Evolutionary conservation across 139 green algal genomes (phyloP).

Genomic region (Picochlorum sp.): DNA sequence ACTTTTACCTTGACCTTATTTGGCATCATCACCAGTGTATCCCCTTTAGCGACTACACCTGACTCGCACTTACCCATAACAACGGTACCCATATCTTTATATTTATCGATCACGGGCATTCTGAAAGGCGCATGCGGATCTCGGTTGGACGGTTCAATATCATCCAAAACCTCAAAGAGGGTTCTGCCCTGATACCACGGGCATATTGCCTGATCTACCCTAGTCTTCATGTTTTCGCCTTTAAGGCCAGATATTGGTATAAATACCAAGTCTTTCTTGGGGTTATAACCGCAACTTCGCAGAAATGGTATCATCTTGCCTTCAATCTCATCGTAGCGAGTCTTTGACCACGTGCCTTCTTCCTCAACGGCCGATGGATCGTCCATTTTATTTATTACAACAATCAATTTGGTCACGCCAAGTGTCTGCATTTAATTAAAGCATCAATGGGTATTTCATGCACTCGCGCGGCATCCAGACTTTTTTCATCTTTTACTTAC

Average conservation of each 20-base stretch:
- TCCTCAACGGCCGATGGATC: constrained; percentile 48
- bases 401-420: constrained; percentile 80
- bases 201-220: constrained; percentile 17
- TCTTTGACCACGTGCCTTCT: constrained; percentile 48
- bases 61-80: constrained; percentile 97
- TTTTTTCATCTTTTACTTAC: no score
- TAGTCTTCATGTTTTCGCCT: constrained; percentile 82
- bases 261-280: constrained; percentile 82
- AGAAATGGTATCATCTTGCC: constrained; percentile 85
- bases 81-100: constrained; percentile 92
- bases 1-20: constrained; percentile 89
- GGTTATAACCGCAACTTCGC: constrained; percentile 75
- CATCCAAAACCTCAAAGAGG: constrained; percentile 88
- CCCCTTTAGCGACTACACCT: constrained; percentile 68
- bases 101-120: constrained; percentile 96
- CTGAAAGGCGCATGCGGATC: constrained; percentile 62
- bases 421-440: no score
- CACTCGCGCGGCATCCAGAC: no score
- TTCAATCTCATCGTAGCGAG: constrained; percentile 84
- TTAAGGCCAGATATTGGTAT: constrained; percentile 86
- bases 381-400: constrained; percentile 95
- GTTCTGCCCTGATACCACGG: constrained; percentile 65
- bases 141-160: constrained; percentile 50
- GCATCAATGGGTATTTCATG: no score
- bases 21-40: constrained; percentile 86